These are phyloP conservation scores for Phtheirospermum japonicum DNA, from an alignment of 257 asterid species.

Conservation along the genomic window DNA sequence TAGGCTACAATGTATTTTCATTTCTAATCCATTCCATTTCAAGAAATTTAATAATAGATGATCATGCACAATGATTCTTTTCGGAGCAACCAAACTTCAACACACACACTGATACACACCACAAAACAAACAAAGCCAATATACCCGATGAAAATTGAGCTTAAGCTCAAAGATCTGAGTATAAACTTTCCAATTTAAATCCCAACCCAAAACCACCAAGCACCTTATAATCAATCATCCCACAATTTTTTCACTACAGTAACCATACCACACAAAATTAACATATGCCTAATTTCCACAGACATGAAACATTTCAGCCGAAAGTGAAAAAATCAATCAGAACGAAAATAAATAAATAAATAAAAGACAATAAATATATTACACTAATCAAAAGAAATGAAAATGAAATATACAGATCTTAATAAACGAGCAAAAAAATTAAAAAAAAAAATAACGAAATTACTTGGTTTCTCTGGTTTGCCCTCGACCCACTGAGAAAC, in stretches of 20 bases:
- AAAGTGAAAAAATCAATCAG: constrained; percentile 19
- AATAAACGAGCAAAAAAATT: neutral
- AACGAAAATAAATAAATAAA: neutral
- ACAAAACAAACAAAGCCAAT: neutral
- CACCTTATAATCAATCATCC: constrained; percentile 7
- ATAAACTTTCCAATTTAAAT: neutral
- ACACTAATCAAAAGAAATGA: constrained; percentile 6
- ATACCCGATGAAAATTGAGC: constrained; percentile 1
- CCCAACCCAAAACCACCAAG: neutral
- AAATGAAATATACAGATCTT: constrained; percentile 19
- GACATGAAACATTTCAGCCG: neutral
- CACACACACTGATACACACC: neutral
- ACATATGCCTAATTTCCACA: constrained; percentile 1
- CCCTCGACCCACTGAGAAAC: constrained; percentile 75
- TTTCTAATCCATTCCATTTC: neutral
- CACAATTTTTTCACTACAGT: too few species aligned
- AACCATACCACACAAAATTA: too few species aligned
- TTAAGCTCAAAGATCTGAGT: neutral
- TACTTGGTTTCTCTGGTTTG: constrained; percentile 76
- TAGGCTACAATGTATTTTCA: neutral
- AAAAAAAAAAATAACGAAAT: neutral
- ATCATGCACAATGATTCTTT: neutral
- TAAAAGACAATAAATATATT: neutral
- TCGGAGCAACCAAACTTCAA: neutral
- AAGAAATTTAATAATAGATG: too few species aligned